These are phyloP conservation scores for Fusarium armeniacum DNA, from an alignment of 2,329 filamentous ascomycete genomes.

Conservation along the genomic window DNA sequence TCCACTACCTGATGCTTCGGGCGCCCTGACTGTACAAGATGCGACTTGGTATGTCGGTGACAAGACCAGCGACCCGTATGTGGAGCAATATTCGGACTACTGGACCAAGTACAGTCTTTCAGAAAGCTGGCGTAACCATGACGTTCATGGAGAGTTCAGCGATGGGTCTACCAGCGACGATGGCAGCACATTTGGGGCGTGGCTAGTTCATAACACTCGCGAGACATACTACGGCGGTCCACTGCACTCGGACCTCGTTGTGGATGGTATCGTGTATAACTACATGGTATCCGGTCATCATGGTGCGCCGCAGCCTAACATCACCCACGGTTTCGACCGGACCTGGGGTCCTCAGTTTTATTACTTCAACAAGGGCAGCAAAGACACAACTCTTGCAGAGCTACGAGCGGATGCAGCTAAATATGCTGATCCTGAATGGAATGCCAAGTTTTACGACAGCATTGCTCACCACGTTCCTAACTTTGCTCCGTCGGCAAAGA, in stretches of 20 bases:
- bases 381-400: conserved; percentile 7
- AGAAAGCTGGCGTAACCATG: conserved; percentile 69
- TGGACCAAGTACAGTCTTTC: conserved; percentile 75
- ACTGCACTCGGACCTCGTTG: conserved; percentile 71
- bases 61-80: conserved; percentile 66
- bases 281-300: conserved; percentile 73
- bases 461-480: conserved; percentile 35
- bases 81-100: conserved; percentile 68
- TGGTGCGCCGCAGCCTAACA: conserved; percentile 72
- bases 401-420: conserved; percentile 35
- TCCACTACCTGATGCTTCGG: conserved; percentile 58
- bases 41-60: conserved; percentile 73
- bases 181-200: conserved; percentile 68
- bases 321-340: conserved; percentile 73
- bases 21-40: conserved; percentile 68
- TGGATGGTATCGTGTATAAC: conserved; percentile 75
- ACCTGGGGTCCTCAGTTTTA: conserved; percentile 74
- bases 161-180: conserved; percentile 59
- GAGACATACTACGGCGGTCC: conserved; percentile 73
- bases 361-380: conserved; percentile 65
- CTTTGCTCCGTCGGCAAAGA: conserved; percentile 21
- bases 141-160: conserved; percentile 65
- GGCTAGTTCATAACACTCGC: conserved; percentile 73
- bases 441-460: conserved; percentile 40
- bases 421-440: conserved; percentile 34